Conservation (phyloP, 805 yeast species). For the Nakazawaea populi region DNA sequence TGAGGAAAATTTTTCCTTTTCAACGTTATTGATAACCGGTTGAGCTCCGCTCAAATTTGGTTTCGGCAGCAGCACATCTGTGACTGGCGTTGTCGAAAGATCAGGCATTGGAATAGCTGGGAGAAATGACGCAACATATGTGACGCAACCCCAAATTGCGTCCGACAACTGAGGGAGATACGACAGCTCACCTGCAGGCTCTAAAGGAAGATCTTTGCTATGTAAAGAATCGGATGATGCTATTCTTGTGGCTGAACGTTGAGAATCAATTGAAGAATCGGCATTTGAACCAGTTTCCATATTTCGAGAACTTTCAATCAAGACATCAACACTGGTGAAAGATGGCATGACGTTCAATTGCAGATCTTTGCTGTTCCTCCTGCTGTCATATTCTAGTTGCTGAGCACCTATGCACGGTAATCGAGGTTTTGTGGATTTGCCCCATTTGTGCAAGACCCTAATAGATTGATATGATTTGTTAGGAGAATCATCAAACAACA, state of each 20-base stretch:
- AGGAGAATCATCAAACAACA: constrained; percentile 3
- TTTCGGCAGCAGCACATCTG: neutral
- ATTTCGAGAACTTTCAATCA: neutral
- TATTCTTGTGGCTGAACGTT: neutral
- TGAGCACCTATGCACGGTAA: constrained; percentile 5
- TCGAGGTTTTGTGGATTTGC: neutral
- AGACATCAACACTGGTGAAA: neutral
- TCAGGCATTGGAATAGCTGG: constrained; percentile 8
- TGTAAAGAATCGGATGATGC: neutral
- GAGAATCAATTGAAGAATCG: too few species aligned
- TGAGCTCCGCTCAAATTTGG: neutral
- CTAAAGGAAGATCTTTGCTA: neutral
- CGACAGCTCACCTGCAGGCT: neutral
- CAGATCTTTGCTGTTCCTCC: neutral
- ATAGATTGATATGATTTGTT: neutral
- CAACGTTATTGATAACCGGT: too few species aligned
- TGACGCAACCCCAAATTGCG: constrained; percentile 7
- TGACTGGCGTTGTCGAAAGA: neutral
- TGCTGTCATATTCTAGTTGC: neutral
- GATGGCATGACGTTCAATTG: constrained; percentile 10
- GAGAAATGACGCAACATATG: constrained; percentile 8
- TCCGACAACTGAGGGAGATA: neutral
- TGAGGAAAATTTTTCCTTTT: too few species aligned
- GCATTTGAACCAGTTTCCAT: neutral
- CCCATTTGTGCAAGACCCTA: constrained; percentile 3